Evolutionary conservation across 2,329 filamentous ascomycete genomes (phyloP).

Genomic region (Aspergillus proliferans): DNA sequence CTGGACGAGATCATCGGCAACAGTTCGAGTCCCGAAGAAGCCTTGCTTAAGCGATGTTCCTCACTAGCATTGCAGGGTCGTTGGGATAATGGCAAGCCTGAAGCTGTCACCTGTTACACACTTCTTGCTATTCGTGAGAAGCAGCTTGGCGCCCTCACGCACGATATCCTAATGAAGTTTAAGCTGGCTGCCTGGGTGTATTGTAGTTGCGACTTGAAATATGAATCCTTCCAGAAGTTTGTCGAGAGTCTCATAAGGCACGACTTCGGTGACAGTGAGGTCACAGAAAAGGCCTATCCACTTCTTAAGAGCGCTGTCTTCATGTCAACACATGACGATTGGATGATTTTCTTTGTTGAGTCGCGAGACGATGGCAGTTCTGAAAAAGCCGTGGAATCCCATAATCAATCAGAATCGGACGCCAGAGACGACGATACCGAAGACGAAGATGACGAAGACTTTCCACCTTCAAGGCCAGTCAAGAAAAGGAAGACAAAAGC

Average conservation of each 20-base stretch:
- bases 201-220: constrained; percentile 14
- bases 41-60: constrained; percentile 45
- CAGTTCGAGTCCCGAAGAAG: constrained; percentile 41
- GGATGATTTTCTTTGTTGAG: constrained; percentile 22
- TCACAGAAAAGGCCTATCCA: constrained; percentile 16
- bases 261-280: constrained; percentile 23
- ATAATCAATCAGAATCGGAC: not conserved
- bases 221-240: constrained; percentile 24
- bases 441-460: not conserved
- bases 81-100: constrained; percentile 22
- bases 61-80: constrained; percentile 26
- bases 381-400: not conserved
- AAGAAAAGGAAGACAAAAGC: not conserved
- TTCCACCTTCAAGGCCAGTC: not conserved
- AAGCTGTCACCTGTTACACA: constrained; percentile 24
- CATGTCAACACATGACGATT: constrained; percentile 19
- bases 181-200: constrained; percentile 27
- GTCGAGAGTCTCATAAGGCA: constrained; percentile 19
- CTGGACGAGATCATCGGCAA: constrained; percentile 43
- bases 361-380: not conserved
- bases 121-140: constrained; percentile 21
- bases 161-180: constrained; percentile 18
- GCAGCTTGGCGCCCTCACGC: constrained; percentile 17
- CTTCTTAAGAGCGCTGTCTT: constrained; percentile 15
- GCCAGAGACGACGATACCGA: not conserved